phyloP scores from a whole-genome alignment of 1,284 basidiomycete species.

The Coniferiporia sulphurascens region DNA sequence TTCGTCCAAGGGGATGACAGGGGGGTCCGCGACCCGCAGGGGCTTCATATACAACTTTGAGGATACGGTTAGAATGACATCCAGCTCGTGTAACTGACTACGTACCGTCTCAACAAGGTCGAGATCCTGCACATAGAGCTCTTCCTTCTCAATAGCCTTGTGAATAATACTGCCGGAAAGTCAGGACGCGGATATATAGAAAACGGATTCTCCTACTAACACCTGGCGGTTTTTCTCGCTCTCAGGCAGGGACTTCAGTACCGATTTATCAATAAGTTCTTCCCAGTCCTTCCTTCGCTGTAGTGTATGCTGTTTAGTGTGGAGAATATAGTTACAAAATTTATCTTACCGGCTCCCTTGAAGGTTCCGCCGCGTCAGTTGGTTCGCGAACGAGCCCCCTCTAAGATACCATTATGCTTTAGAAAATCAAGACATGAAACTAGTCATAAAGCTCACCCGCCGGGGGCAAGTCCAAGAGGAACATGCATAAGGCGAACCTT shows the following conservation, averaged over 20 bases:
- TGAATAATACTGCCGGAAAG: constrained; percentile 69
- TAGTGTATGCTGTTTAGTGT: background rate
- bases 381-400: constrained; percentile 23
- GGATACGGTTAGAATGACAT: constrained; percentile 8
- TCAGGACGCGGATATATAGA: constrained; percentile 9
- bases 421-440: background rate
- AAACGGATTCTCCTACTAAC: constrained; percentile 29
- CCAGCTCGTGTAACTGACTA: constrained; percentile 1
- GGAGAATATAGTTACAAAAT: background rate
- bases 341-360: constrained; percentile 27
- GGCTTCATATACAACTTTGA: constrained; percentile 73
- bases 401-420: constrained; percentile 17
- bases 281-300: constrained; percentile 64
- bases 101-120: constrained; percentile 74
- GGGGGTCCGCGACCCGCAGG: constrained; percentile 64
- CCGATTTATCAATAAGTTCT: constrained; percentile 59
- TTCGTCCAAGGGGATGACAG: constrained; percentile 60
- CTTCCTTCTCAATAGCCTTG: constrained; percentile 88
- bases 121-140: constrained; percentile 87
- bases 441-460: constrained; percentile 39
- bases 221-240: constrained; percentile 84
- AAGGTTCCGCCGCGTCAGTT: constrained; percentile 20
- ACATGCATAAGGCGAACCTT: constrained; percentile 59
- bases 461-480: constrained; percentile 73
- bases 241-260: constrained; percentile 66